Percentiles rank a stretch among this genome's conserved stretches.
Conservation (phyloP, 805 yeast genomes). For the Teunomyces cretensis region DNA sequence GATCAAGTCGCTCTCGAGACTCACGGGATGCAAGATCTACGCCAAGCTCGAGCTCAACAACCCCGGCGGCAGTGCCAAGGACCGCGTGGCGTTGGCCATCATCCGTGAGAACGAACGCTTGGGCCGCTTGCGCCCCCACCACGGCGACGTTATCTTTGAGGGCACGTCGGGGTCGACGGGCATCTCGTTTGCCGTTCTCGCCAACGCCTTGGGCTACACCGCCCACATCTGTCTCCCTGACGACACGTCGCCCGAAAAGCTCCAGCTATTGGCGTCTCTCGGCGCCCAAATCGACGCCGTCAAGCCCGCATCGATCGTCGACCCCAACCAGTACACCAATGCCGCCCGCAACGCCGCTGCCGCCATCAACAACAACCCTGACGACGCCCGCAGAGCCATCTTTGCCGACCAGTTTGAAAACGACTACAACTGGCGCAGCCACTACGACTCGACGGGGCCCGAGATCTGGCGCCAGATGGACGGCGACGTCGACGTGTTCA, state of each 20-base stretch:
- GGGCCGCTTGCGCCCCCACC: conserved; percentile 57
- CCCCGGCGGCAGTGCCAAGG: conserved; percentile 96
- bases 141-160: conserved; percentile 79
- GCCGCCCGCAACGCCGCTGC: conserved; percentile 72
- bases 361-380: conserved; percentile 39
- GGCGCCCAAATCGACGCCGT: conserved; percentile 87
- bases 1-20: conserved; percentile 64
- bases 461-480: conserved; percentile 80
- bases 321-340: conserved; percentile 89
- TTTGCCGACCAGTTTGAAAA: conserved; percentile 97
- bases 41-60: conserved; percentile 85
- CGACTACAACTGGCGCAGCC: conserved; percentile 84
- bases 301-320: conserved; percentile 93
- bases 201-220: conserved; percentile 82
- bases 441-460: conserved; percentile 84
- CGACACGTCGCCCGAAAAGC: conserved; percentile 84
- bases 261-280: conserved; percentile 64
- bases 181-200: conserved; percentile 86
- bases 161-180: conserved; percentile 98
- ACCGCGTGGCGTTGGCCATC: conserved; percentile 86
- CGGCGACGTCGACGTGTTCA: conserved; percentile 67
- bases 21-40: conserved; percentile 78
- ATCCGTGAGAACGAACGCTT: conserved; percentile 62
- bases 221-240: conserved; percentile 95
- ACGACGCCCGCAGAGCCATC: conserved; percentile 53